Conservation (phyloP, 768 basidiomycete genomes). For the Phylloporus scabripes region DNA sequence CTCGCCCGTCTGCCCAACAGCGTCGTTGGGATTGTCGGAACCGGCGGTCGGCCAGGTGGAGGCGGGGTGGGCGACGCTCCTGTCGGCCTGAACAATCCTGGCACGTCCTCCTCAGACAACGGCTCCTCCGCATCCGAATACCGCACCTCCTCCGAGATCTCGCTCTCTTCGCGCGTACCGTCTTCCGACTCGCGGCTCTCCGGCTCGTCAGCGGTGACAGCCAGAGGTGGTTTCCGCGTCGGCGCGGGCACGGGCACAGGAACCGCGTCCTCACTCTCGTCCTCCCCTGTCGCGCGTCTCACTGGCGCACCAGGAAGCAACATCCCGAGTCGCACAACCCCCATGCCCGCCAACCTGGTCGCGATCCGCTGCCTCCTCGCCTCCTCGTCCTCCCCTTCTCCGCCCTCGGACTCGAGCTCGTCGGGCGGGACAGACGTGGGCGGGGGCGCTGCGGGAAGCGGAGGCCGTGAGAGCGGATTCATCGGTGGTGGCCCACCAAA, state of each 20-base stretch:
- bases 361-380: conserved; percentile 52
- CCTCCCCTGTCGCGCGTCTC: conserved; percentile 9
- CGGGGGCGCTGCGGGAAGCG: conserved; percentile 34
- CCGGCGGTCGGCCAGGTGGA: conserved; percentile 33
- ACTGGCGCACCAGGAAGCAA: conserved; percentile 27
- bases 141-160: conserved; percentile 46
- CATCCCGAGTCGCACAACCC: conserved; percentile 56
- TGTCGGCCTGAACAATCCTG: conserved; percentile 39
- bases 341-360: conserved; percentile 49
- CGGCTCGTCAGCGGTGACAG: conserved; percentile 24
- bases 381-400: conserved; percentile 15
- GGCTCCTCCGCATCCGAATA: conserved; percentile 46
- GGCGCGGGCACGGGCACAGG: conserved; percentile 31
- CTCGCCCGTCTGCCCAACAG: conserved; percentile 37
- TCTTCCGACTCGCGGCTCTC: conserved; percentile 49
- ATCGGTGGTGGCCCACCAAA: conserved; percentile 62
- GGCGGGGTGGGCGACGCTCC: conserved; percentile 45
- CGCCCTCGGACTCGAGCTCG: conserved; percentile 19
- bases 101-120: conserved; percentile 32
- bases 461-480: conserved; percentile 33
- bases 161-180: conserved; percentile 46
- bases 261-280: conserved; percentile 25
- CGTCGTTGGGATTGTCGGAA: conserved; percentile 32
- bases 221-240: conserved; percentile 29
- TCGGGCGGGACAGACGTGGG: conserved; percentile 30